Evolutionary conservation across 345 rosid species (phyloP), one percentile per base, ranked within the genome.

Genomic region (Firmiana major): DNA sequence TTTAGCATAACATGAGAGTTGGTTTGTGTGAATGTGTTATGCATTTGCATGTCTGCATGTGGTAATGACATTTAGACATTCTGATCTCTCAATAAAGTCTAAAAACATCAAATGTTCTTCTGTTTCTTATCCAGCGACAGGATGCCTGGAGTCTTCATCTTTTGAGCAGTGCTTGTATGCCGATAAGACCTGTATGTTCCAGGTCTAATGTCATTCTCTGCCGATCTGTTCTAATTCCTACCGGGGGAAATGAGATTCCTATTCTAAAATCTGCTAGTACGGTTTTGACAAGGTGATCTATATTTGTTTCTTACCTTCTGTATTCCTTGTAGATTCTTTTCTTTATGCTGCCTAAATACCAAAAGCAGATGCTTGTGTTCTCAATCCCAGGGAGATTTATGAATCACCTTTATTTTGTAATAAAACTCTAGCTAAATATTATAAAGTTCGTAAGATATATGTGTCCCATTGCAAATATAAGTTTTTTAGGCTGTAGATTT

Each of bases 131-230:
- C 74, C 78, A 90, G 92, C 86, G 88, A 58, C 92, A 78, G 82
- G 89, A 88, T 81, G 78, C 80, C 72, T 87, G 90, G 94, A 85
- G 90, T 86, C 80, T 87, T 69, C 90, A 86, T 51, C 76, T 86
- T 79, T 58, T 85, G 21, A 84, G 79, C 68, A 80, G 79, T 78
- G 63, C 79, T 24, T 78, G 45, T 58, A 77, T 87, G 73, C 87
- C 90, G 16, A 53, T 74, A 59, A 60, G 38, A 63, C 86, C 87
- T 48, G 73, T 63, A 26, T 81, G 82, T 71, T 79, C 88, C 63
- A 87, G 88, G 82, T 79, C 83, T 74, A 84, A 81, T 80, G 82
- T 84, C 54, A 81, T 87, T 5, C 22, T 89, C 62, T 92, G 97
- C 83, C 91, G 74, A 71, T 87, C 94, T 80, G 75, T 87, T 79